Base-by-base conservation (phyloP, 805 yeast species). In the Kodamaea neixiangensis region DNA sequence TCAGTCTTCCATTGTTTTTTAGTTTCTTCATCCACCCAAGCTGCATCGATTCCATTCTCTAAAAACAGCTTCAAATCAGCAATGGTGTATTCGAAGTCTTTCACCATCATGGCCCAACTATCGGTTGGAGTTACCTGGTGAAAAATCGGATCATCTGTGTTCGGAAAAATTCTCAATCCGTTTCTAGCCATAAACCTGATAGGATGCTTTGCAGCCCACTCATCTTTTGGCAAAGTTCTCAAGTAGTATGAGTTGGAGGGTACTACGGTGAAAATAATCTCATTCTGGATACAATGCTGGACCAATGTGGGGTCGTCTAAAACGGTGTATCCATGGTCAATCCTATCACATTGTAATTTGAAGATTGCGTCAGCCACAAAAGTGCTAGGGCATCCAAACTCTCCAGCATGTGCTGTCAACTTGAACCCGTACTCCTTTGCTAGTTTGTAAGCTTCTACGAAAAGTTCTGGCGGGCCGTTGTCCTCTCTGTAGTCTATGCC, bases 401-500 rank as follows among this genome's bases (percentile, higher is more conserved):
- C 69, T 6, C 69, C 69, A 0, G 68, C 67, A 48, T 65, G 69
- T 5, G 67, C 67, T 3, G 69, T 64, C 40, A 62, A 22, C 51
- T 60, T 60, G 42, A 49, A 57, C 3, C 68, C 68, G 39, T 56
- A 37, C 9, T 43, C 25, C 47, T 50, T 58, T 1, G 67, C 69
- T 13, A 54, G 45, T 1, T 21, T 34, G 47, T 63, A 65, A 9
- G 69, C 65, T 14, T 64, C 60, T 17, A 47, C 33, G 50, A 65
- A 65, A 7, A 58, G 53, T 33, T 59, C 58, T 2, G 69, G 68
- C 13, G 68, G 68, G 13, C 65, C 58, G 31, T 58, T 59, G 13
- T 55, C 58, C 45, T 65, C 69, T 45, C 67, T 54, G 51, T 65
- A 65, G 50, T 65, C 69, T 15, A 65, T 62, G n/a, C 69, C 69